A percentile compares a stretch with the other conserved stretches of the same genome.
Conservation (phyloP, 2,329 filamentous ascomycete species). For the Aspergillus novoparasiticus region DNA sequence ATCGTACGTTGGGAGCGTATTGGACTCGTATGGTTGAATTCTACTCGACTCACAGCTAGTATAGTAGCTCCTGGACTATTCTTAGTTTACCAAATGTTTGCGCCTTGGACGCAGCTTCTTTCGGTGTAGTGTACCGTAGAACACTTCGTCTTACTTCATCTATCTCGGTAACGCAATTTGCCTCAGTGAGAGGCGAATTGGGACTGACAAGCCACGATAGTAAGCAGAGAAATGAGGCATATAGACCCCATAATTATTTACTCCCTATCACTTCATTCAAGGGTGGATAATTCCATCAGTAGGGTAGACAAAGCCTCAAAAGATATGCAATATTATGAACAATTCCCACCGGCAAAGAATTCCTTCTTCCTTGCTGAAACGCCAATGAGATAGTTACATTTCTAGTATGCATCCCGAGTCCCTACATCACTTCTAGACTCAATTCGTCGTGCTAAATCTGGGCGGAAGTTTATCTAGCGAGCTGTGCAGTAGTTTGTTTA, state of each 20-base stretch:
- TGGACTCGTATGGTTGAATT: no score
- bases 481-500: background rate
- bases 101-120: background rate
- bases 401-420: background rate
- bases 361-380: background rate
- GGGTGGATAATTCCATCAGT: background rate
- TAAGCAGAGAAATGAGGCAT: background rate
- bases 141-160: background rate
- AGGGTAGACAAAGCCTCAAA: background rate
- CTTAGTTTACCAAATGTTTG: background rate
- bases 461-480: background rate
- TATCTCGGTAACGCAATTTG: background rate
- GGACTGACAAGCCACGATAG: background rate
- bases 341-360: background rate
- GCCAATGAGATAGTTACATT: background rate
- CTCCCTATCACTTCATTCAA: background rate
- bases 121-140: background rate
- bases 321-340: background rate
- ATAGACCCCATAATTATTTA: no score
- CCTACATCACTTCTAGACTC: background rate
- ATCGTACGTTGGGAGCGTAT: no score
- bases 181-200: background rate
- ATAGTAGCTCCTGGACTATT: background rate
- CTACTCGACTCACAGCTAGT: background rate
- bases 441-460: background rate